Evolutionary conservation across 2,329 filamentous ascomycete genomes (phyloP), one percentile per base, ranked within the genome.

Genomic region (Coniosporium uncinatum): DNA sequence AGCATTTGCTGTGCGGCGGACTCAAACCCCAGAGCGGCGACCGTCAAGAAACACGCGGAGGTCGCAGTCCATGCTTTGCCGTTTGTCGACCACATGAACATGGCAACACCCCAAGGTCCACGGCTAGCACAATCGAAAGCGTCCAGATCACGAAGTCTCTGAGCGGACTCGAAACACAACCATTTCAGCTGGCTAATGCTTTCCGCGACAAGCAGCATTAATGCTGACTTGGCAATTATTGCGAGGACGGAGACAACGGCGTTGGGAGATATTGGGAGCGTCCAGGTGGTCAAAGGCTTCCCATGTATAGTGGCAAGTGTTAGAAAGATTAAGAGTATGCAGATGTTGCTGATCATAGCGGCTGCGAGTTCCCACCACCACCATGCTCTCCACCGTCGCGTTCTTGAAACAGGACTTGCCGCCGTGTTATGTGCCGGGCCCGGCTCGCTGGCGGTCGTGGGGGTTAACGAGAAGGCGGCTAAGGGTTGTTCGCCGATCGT

Each of bases 181-280:
- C 62, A 66, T 46, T 64, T 64, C 24, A 62, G 46, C 43, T 67
- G 63, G 32, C 54, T 51, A 22, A 65, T 46, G 31, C 55, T 55
- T 20, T 55, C 51, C 2, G 58, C 52, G 13, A 60, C 42, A 6
- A 54, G 49, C 4, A 60, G 47, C 36, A 64, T 43, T 36, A 64
- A 45, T 3, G 56, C 42, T 3, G 55, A 43, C 38, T 61, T 62
- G 4, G 42, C 47, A 11, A 58, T 33, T 4, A 55, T 62, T 4
- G 57, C 53, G 21, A 66, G 49, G 39, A 61, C 41, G 4, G 63
- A 50, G 13, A 66, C 50, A 8, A 62, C 38, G 1, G 62, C 54
- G 46, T 62, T 66, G 14, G 40, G 36, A 22, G 48, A 39, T n/a
- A 52, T 49, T 14, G 29, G 22, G 14, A 49, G 27, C 22, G 42